Conservation (phyloP, 1,139 yeast genomes). For the Zhuliangozyma parablackwelliae region DNA sequence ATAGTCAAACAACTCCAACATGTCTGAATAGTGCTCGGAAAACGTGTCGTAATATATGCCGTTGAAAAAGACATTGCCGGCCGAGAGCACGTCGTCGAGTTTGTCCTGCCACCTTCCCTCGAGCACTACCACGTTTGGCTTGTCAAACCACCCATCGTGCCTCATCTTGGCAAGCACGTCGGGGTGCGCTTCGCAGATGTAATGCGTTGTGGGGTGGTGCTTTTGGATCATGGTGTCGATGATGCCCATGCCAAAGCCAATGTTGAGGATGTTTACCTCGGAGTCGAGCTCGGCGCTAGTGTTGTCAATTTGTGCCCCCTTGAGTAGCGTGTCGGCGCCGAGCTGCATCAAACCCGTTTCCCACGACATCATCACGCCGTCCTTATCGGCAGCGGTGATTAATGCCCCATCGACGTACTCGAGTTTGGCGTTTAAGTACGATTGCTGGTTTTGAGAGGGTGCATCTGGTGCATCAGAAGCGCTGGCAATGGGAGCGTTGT, state of each 20-base stretch:
- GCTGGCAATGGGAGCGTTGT: neutral
- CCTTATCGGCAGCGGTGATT: slow-evolving; percentile 66
- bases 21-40: slow-evolving; percentile 80
- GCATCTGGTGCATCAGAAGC: slow-evolving; percentile 27
- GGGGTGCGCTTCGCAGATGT: slow-evolving; percentile 93
- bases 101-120: slow-evolving; percentile 93
- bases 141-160: slow-evolving; percentile 81
- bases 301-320: slow-evolving; percentile 24
- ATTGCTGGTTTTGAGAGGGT: slow-evolving; percentile 60
- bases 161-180: slow-evolving; percentile 70
- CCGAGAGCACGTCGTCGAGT: slow-evolving; percentile 56
- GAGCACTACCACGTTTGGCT: slow-evolving; percentile 63
- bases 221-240: slow-evolving; percentile 75
- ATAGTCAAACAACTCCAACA: slow-evolving; percentile 78
- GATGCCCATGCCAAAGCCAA: slow-evolving; percentile 97
- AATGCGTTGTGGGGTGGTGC: slow-evolving; percentile 61
- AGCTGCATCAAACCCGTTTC: slow-evolving; percentile 76
- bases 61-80: slow-evolving; percentile 68
- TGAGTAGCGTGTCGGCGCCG: slow-evolving; percentile 69
- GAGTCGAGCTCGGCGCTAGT: slow-evolving; percentile 21
- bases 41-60: slow-evolving; percentile 94
- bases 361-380: slow-evolving; percentile 99
- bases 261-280: slow-evolving; percentile 61
- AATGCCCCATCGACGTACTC: slow-evolving; percentile 70
- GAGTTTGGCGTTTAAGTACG: slow-evolving; percentile 63